Conservation (phyloP, 805 yeast genomes). For the Starmerella etchellsii region DNA sequence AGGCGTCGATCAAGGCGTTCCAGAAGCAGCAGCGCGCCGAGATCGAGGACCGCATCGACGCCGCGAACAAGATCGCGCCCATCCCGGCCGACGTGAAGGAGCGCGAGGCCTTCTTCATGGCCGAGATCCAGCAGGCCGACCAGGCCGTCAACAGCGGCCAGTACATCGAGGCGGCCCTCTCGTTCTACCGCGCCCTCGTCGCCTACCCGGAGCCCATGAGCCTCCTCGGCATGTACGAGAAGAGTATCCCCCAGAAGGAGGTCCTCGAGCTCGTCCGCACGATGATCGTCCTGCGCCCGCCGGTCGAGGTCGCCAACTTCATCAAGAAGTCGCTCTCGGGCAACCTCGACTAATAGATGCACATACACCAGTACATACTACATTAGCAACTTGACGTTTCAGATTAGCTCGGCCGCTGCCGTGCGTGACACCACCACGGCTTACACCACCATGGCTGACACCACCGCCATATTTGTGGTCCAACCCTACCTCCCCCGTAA, state of each 20-base stretch:
- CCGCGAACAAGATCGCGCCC: conserved; percentile 58
- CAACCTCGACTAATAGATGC: conserved; percentile 14
- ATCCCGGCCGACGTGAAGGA: conserved; percentile 55
- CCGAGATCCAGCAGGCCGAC: conserved; percentile 77
- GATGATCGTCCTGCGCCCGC: conserved; percentile 87
- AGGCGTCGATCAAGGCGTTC: conserved; percentile 45
- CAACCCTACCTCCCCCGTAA: no score
- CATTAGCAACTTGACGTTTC: background rate
- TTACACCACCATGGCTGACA: background rate
- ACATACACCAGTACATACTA: no score
- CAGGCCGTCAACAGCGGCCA: conserved; percentile 55
- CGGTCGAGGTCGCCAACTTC: conserved; percentile 54
- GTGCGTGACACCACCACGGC: no score
- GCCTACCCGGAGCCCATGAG: conserved; percentile 94
- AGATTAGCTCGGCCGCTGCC: no score
- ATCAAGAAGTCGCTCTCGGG: conserved; percentile 36
- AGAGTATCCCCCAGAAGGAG: conserved; percentile 59
- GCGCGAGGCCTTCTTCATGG: conserved; percentile 69
- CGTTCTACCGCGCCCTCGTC: conserved; percentile 84
- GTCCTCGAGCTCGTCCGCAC: conserved; percentile 72
- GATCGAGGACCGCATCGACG: conserved; percentile 48
- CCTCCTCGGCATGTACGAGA: conserved; percentile 77
- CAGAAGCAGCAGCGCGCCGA: conserved; percentile 43
- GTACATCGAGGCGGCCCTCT: conserved; percentile 63
- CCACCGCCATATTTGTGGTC: no score